Evolutionary conservation across 306 rosid genomes (phyloP), one percentile per base, ranked within the genome.

Genomic region (Ziziphus jujuba): DNA sequence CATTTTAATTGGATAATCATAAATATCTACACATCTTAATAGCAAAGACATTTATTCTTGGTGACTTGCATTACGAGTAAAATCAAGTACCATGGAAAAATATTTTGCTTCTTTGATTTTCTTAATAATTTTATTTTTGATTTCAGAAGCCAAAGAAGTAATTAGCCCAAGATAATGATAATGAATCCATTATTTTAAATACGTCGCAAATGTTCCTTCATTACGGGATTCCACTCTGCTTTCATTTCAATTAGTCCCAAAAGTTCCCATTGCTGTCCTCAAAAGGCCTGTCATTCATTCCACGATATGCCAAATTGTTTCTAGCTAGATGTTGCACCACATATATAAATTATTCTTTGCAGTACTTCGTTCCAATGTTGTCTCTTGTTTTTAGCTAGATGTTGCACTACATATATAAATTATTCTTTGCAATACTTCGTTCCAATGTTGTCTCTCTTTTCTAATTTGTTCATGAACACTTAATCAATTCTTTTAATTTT

Each of bases 61-160:
- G n/a, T 54, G 28, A 36, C 72, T 67, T 16, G 33, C 61, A 66
- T 66, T 49, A 17, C 34, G 71, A 31, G 71, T 66, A 34, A 49
- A 66, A 66, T 66, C 45, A 14, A 66, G 48, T 51, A 50, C 52
- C 14, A 66, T 31, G 0, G 61, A 50, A 53, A 50, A 51, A 66
- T 64, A 50, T 13, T 66, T 66, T 51, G 61, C 12, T 6, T 66
- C 57, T 64, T 64, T 64, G 17, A 64, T 16, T 22, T 15, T 64
- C 7, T 25, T 19, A 64, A 64, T 17, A 15, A 64, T 64, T 64
- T 24, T 2, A 4, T 7, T 45, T 62, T 45, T 9, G n/a, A 45
- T 45, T 45, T 45, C 51, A 45, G 13, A 3, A 9, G 51, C 51
- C 17, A 45, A 45, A 9, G 17, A 45, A 45, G 17, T 45, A 45